Base-by-base conservation (phyloP, 192 early-diverging fungal genomes). In the Cladochytrium replicatum region DNA sequence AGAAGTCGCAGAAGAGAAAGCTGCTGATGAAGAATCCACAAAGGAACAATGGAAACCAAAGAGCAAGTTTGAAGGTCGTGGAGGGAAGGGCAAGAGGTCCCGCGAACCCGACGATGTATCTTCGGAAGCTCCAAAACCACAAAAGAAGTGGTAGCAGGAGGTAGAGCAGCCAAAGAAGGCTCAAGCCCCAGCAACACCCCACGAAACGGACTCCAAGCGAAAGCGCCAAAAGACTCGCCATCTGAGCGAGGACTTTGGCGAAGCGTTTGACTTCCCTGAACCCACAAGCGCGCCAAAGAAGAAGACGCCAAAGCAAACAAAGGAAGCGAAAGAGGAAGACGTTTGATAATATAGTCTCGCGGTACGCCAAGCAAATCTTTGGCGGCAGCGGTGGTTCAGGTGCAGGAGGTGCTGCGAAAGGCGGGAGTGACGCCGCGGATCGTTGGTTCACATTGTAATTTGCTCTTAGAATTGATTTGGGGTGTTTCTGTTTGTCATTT, bases 341-440 rank as follows among this genome's bases (percentile, higher is more conserved):
- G 26, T 62, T 62, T 28, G 46, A 55, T 13, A 28, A 13, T 27
- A 22, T 62, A 5, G 60, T 62, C 9, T 40, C 46, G 42, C n/a
- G 50, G 37, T 62, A 62, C 43, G 56, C 55, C 41, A 62, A 62
- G 54, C 41, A 60, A 21, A 29, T 60, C 34, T 52, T 59, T 34
- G 50, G 57, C 15, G 57, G 29, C 23, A n/a, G n/a, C n/a, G n/a
- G n/a, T n/a, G 32, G 31, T 8, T 30, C 31, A 4, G 48, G 31
- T n/a, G n/a, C n/a, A n/a, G n/a, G n/a, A n/a, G n/a, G n/a, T n/a
- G n/a, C n/a, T n/a, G n/a, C n/a, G n/a, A n/a, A n/a, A n/a, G n/a
- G n/a, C n/a, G n/a, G n/a, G n/a, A n/a, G n/a, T n/a, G n/a, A n/a
- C n/a, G n/a, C n/a, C n/a, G n/a, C n/a, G n/a, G n/a, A n/a, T n/a